Conservation (phyloP, 2,329 filamentous ascomycete genomes). For the Diaporthe ampelina region DNA sequence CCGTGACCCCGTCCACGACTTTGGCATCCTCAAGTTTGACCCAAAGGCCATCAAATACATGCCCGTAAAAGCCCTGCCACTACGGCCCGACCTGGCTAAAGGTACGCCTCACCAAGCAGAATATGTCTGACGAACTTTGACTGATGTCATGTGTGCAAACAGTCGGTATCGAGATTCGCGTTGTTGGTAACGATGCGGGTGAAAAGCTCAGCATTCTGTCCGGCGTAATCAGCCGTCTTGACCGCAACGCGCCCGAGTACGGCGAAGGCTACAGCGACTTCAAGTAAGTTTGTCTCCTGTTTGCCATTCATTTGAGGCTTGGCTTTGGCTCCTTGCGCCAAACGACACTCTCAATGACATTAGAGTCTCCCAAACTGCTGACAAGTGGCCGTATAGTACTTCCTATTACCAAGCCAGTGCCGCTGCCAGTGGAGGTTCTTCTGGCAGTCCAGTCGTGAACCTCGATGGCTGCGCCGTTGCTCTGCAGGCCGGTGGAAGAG, state of each 20-base stretch:
- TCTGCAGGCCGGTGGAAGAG: constrained; percentile 91
- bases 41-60: constrained; percentile 98
- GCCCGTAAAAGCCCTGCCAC: constrained; percentile 82
- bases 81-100: constrained; percentile 88
- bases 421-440: constrained; percentile 95
- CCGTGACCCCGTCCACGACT: constrained; percentile 98
- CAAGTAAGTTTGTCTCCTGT: constrained; percentile 61
- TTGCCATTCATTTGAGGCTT: not conserved
- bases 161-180: constrained; percentile 94
- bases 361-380: not conserved
- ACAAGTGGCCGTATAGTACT: constrained; percentile 52
- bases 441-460: constrained; percentile 98
- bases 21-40: constrained; percentile 96
- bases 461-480: constrained; percentile 93
- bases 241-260: constrained; percentile 97
- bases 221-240: constrained; percentile 94
- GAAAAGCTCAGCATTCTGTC: constrained; percentile 99
- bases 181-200: constrained; percentile 98
- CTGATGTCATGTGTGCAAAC: constrained; percentile 46
- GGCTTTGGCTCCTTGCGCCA: not conserved
- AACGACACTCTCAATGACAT: not conserved
- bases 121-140: constrained; percentile 27
- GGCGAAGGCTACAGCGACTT: constrained; percentile 95
- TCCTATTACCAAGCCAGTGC: constrained; percentile 99
- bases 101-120: constrained; percentile 53